Evolutionary conservation across 2,329 filamentous ascomycete genomes (phyloP).

Genomic region (Beauveria sp.): DNA sequence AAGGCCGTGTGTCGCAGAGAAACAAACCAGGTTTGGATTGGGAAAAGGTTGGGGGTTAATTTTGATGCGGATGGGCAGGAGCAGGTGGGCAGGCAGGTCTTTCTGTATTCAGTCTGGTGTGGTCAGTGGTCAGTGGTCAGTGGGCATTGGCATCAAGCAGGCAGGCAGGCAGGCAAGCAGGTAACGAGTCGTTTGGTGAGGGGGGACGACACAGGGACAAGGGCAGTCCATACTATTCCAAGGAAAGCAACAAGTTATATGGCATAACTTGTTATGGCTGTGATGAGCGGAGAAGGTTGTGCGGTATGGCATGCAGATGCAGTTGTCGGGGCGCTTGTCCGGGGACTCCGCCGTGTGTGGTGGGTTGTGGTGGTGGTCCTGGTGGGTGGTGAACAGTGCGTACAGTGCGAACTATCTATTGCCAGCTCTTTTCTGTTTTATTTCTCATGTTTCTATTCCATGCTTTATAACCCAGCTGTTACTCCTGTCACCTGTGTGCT

Average conservation of each 20-base stretch:
- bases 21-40: slow-evolving; percentile 42
- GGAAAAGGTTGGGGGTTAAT: slow-evolving; percentile 26
- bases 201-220: too few relatives aligned
- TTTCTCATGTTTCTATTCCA: too few relatives aligned
- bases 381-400: not conserved
- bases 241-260: slow-evolving; percentile 2
- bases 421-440: too few relatives aligned
- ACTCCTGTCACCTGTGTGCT: too few relatives aligned
- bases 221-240: too few relatives aligned
- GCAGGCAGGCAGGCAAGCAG: too few relatives aligned
- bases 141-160: not conserved
- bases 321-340: slow-evolving; percentile 23
- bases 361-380: not conserved
- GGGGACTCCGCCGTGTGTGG: not conserved
- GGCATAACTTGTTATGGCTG: slow-evolving; percentile 17
- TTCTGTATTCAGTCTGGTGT: slow-evolving; percentile 32
- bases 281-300: slow-evolving; percentile 14
- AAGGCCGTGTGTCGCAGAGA: slow-evolving; percentile 41
- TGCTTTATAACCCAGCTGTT: too few relatives aligned
- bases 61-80: not conserved
- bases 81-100: slow-evolving; percentile 13
- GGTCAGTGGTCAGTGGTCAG: slow-evolving; percentile 14
- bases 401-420: too few relatives aligned
- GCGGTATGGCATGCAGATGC: slow-evolving; percentile 19
- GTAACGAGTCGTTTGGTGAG: too few relatives aligned